phyloP scores from a whole-genome alignment of 2,329 filamentous ascomycete species.

The Colletotrichum phormii region DNA sequence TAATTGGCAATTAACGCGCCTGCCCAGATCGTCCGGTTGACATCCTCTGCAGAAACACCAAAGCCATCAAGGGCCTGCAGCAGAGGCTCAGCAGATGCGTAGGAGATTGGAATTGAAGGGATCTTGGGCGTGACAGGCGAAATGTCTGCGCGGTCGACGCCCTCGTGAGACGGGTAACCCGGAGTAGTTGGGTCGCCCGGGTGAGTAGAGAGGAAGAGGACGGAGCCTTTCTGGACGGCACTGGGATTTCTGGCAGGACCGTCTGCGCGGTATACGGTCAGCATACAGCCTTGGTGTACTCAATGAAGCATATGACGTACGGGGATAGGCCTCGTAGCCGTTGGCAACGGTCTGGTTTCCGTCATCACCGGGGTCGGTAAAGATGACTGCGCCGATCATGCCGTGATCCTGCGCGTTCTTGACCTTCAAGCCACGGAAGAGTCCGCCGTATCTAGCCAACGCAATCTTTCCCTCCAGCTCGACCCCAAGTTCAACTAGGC shows the following conservation, averaged over 20 bases:
- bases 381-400: constrained; percentile 78
- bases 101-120: constrained; percentile 85
- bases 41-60: constrained; percentile 74
- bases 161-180: constrained; percentile 83
- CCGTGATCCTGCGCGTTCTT: constrained; percentile 84
- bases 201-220: constrained; percentile 70
- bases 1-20: constrained; percentile 61
- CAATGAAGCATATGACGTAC: constrained; percentile 32
- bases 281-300: constrained; percentile 40
- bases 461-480: constrained; percentile 82
- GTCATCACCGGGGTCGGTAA: constrained; percentile 81
- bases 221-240: constrained; percentile 82
- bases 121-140: constrained; percentile 76
- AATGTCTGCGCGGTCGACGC: constrained; percentile 72
- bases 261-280: constrained; percentile 32
- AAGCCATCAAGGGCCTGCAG: constrained; percentile 83
- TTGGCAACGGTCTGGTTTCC: constrained; percentile 80
- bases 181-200: constrained; percentile 81
- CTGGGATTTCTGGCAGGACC: constrained; percentile 83
- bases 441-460: constrained; percentile 78
- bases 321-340: constrained; percentile 77
- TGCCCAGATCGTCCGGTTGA: constrained; percentile 70
- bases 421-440: constrained; percentile 85
- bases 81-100: constrained; percentile 79
- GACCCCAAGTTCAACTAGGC: constrained; percentile 75